phyloP scores from a whole-genome alignment of 306 rosid species.

The Trichosanthes cucumerina region DNA sequence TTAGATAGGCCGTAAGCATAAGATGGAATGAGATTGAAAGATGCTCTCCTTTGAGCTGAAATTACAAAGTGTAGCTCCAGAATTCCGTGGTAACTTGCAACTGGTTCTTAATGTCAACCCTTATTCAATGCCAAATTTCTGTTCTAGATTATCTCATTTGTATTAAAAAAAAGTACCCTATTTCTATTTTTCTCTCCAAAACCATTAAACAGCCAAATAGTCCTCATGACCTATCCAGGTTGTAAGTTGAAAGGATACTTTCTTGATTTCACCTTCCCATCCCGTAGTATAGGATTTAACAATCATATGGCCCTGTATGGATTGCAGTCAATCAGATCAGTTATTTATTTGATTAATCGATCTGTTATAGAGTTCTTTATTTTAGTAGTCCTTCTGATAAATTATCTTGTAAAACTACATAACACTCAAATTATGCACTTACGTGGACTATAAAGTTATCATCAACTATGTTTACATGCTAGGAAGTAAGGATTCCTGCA shows the following conservation, averaged over 20 bases:
- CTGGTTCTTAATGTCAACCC: neutral
- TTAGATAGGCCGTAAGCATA: neutral
- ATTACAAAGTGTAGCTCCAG: neutral
- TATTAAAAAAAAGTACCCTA: neutral
- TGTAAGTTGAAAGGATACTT: too few species aligned
- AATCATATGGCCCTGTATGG: neutral
- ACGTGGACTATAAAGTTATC: neutral
- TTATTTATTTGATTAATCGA: neutral
- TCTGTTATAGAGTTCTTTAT: neutral
- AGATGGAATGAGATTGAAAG: neutral
- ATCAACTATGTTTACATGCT: constrained; percentile 12
- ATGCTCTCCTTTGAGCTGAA: neutral
- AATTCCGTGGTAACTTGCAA: neutral
- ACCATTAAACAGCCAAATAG: neutral
- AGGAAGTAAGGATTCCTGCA: constrained; percentile 98
- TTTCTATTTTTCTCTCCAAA: neutral
- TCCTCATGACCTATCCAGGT: neutral
- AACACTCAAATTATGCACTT: neutral
- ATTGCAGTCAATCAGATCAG: neutral
- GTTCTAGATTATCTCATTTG: neutral
- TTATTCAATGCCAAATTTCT: neutral
- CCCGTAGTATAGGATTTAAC: neutral
- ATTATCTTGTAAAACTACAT: neutral
- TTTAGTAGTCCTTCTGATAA: neutral
- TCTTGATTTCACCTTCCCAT: neutral